Percentiles rank a stretch among this genome's conserved stretches.
phyloP scores from a whole-genome alignment of 768 basidiomycete genomes.

The Termitomyces sp. region DNA sequence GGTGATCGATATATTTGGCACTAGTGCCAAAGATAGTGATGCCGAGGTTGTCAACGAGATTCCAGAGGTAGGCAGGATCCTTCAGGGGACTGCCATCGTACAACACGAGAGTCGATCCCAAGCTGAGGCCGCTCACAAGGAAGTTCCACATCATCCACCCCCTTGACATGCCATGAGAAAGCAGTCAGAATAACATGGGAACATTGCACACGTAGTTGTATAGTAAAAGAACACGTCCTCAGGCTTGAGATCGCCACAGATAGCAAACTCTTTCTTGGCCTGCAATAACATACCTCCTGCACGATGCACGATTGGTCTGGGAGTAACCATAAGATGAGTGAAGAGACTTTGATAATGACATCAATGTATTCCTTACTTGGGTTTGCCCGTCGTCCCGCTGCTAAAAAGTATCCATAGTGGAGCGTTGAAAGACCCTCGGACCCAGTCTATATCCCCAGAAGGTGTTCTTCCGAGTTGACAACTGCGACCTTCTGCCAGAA shows the following conservation, averaged over 20 bases:
- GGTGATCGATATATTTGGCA: constrained; percentile 78
- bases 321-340: constrained; percentile 4
- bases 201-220: constrained; percentile 62
- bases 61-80: constrained; percentile 62
- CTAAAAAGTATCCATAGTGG: constrained; percentile 88
- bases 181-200: neutral
- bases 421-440: constrained; percentile 57
- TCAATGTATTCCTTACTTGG: constrained; percentile 40
- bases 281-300: constrained; percentile 76
- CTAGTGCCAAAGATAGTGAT: constrained; percentile 81
- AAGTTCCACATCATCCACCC: constrained; percentile 96
- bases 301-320: constrained; percentile 72
- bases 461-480: constrained; percentile 40
- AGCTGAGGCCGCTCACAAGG: constrained; percentile 56
- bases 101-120: constrained; percentile 67
- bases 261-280: constrained; percentile 62
- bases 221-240: constrained; percentile 81
- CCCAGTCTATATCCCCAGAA: constrained; percentile 60
- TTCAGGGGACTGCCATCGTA: constrained; percentile 80
- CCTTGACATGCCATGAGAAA: constrained; percentile 26
- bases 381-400: constrained; percentile 74
- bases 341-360: neutral
- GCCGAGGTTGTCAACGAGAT: constrained; percentile 57
- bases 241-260: constrained; percentile 59
- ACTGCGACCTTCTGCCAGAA: constrained; percentile 41